These are phyloP conservation scores for Aspergillus diversus DNA, from an alignment of 495 filamentous ascomycete species.

Conservation along the genomic window DNA sequence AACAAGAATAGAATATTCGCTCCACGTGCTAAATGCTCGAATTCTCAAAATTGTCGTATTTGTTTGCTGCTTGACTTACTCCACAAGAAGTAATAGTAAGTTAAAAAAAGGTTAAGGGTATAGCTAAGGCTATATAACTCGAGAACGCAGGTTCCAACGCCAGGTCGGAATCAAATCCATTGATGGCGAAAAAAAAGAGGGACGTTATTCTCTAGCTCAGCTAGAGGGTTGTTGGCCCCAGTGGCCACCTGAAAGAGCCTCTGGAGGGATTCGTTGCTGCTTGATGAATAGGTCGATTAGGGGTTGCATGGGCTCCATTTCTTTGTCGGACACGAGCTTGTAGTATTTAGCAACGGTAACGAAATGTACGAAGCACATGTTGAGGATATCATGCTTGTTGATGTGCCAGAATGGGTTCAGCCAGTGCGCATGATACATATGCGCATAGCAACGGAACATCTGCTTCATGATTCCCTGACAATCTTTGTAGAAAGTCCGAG, in stretches of 20 bases:
- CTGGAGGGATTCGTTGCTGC: conserved; percentile 79
- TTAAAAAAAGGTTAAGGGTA: conserved; percentile 13
- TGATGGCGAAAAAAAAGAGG: conserved; percentile 27
- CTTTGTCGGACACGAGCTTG: conserved; percentile 77
- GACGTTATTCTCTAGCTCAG: conserved; percentile 35
- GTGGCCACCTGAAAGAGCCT: conserved; percentile 56
- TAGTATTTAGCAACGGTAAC: conserved; percentile 85
- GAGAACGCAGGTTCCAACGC: conserved; percentile 2
- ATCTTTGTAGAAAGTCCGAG: conserved; percentile 80
- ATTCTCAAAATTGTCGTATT: conserved; percentile 33
- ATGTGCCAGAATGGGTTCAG: conserved; percentile 82
- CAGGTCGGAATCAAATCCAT: conserved; percentile 22
- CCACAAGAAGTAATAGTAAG: not conserved
- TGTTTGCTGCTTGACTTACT: conserved; percentile 27
- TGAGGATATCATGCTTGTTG: conserved; percentile 81
- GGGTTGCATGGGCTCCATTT: conserved; percentile 92
- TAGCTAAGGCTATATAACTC: conserved; percentile 16
- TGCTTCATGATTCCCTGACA: conserved; percentile 91
- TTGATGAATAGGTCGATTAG: conserved; percentile 87
- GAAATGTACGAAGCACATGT: conserved; percentile 95
- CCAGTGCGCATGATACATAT: conserved; percentile 86
- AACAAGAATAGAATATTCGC: conserved; percentile 38
- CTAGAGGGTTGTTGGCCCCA: conserved; percentile 48
- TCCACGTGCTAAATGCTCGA: conserved; percentile 51
- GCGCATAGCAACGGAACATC: conserved; percentile 96